Evolutionary conservation across 2,329 filamentous ascomycete species (phyloP).

Genomic region (Aspergillus hortae): DNA sequence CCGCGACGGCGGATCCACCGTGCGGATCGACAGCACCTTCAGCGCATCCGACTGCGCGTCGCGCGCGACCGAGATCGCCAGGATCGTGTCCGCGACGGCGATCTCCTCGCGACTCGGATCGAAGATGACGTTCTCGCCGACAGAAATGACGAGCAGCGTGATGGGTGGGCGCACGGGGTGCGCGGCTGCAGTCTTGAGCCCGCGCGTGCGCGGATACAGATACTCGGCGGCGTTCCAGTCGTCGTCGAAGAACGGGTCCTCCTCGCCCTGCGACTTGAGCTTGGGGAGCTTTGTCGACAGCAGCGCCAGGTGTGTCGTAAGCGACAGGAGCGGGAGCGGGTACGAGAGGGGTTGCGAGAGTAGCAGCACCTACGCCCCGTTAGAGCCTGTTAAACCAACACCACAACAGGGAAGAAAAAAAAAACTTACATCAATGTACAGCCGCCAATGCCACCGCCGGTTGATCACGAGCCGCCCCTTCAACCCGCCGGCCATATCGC

Average conservation of each 20-base stretch:
- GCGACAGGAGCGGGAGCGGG: constrained; percentile 83
- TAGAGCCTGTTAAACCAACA: constrained; percentile 2
- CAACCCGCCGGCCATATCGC: constrained; percentile 66
- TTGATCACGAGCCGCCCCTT: constrained; percentile 79
- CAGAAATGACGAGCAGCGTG: constrained; percentile 82
- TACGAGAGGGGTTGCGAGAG: constrained; percentile 93
- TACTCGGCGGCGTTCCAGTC: constrained; percentile 85
- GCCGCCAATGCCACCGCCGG: constrained; percentile 87
- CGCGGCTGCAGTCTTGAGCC: constrained; percentile 17
- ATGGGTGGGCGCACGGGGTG: constrained; percentile 66
- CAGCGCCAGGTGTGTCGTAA: constrained; percentile 90
- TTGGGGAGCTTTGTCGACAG: constrained; percentile 80
- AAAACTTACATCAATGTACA: constrained; percentile 80
- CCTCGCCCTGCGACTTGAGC: constrained; percentile 83
- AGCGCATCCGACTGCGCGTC: constrained; percentile 42
- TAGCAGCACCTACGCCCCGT: constrained; percentile 67
- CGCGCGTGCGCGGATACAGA: constrained; percentile 61
- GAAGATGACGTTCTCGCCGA: constrained; percentile 87
- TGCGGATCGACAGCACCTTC: constrained; percentile 65
- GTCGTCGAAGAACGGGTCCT: constrained; percentile 96
- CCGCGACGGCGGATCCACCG: constrained; percentile 70
- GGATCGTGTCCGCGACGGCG: constrained; percentile 81
- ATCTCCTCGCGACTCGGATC: constrained; percentile 90
- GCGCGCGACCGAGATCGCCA: constrained; percentile 73
- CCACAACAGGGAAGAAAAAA: neutral